These are phyloP conservation scores for Cryptococcus wingfieldii DNA, from an alignment of 1,284 basidiomycete species.

Conservation along the genomic window DNA sequence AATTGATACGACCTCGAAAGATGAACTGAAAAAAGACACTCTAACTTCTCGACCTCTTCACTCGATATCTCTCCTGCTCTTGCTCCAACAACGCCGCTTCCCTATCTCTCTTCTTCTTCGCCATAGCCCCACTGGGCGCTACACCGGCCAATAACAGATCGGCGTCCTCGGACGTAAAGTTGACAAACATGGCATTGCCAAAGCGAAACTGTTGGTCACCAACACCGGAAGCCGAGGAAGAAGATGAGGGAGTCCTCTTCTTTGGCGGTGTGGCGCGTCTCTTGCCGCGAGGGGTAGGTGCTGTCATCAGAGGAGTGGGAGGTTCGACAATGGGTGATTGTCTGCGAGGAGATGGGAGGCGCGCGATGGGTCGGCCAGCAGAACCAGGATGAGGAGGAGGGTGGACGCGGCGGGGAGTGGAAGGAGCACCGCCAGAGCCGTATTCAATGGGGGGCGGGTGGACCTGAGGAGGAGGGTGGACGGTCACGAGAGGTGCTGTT, in stretches of 20 bases:
- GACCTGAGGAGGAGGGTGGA: slow-evolving; percentile 30
- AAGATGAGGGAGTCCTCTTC: slow-evolving; percentile 2
- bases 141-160: slow-evolving; percentile 42
- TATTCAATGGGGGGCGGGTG: slow-evolving; percentile 26
- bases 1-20: too few species aligned
- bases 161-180: slow-evolving; percentile 42
- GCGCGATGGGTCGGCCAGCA: slow-evolving; percentile 25
- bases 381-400: slow-evolving; percentile 29
- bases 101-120: slow-evolving; percentile 34
- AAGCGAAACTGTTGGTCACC: slow-evolving; percentile 18
- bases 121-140: slow-evolving; percentile 38
- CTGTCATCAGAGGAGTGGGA: slow-evolving; percentile 3
- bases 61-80: slow-evolving; percentile 10
- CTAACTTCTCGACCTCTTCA: slow-evolving; percentile 20
- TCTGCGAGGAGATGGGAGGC: slow-evolving; percentile 25
- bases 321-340: slow-evolving; percentile 1
- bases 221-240: slow-evolving; percentile 3
- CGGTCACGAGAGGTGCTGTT: slow-evolving; percentile 24
- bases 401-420: slow-evolving; percentile 25
- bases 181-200: slow-evolving; percentile 41
- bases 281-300: slow-evolving; percentile 12
- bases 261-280: slow-evolving; percentile 18
- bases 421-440: slow-evolving; percentile 3
- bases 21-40: neutral
- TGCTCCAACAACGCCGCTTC: slow-evolving; percentile 14